A percentile compares a stretch with the other conserved stretches of the same genome.
Evolutionary conservation across 768 basidiomycete genomes (phyloP).

Genomic region (Suillus brevipes): DNA sequence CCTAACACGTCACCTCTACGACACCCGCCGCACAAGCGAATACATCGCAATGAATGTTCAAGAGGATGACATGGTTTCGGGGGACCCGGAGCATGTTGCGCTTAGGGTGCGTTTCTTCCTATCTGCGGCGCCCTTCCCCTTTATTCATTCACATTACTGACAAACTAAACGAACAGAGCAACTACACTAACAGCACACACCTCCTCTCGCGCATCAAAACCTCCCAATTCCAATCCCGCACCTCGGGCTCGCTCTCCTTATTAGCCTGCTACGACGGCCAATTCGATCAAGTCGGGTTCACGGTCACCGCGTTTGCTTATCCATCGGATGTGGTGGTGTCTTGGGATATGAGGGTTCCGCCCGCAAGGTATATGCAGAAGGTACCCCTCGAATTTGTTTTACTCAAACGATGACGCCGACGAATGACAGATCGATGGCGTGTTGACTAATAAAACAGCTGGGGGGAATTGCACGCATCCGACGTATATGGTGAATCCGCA

Average conservation of each 20-base stretch:
- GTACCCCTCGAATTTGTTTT: constrained; percentile 12
- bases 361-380: constrained; percentile 43
- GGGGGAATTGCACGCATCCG: constrained; percentile 79
- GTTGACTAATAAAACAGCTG: constrained; percentile 71
- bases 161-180: constrained; percentile 29
- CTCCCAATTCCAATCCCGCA: neutral
- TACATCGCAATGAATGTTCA: constrained; percentile 59
- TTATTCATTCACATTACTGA: neutral
- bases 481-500: constrained; percentile 92
- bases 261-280: constrained; percentile 71
- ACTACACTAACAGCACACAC: constrained; percentile 45
- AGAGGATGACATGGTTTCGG: constrained; percentile 40
- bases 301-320: constrained; percentile 55
- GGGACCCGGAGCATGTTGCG: constrained; percentile 36
- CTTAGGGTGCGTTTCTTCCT: constrained; percentile 34
- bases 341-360: constrained; percentile 47
- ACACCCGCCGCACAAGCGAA: constrained; percentile 59
- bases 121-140: neutral
- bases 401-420: neutral
- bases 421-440: constrained; percentile 53
- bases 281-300: constrained; percentile 61
- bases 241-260: constrained; percentile 47
- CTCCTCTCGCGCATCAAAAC: constrained; percentile 28
- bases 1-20: constrained; percentile 70
- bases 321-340: constrained; percentile 31